These are phyloP conservation scores for Fusarium redolens DNA, from an alignment of 2,329 filamentous ascomycete species.

Conservation along the genomic window DNA sequence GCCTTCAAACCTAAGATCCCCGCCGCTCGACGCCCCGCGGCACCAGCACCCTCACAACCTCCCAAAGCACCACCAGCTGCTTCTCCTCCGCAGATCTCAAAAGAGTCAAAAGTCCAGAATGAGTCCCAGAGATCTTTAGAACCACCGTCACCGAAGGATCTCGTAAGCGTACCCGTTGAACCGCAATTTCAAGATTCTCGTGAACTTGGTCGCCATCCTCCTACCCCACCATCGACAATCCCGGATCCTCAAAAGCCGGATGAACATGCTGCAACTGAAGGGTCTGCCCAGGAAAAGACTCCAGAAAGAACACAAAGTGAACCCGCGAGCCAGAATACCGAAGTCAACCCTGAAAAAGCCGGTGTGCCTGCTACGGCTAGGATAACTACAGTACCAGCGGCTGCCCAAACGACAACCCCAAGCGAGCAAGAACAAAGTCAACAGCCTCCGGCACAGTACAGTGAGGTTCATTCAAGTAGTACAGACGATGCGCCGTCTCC, in stretches of 20 bases:
- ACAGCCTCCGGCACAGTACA: not conserved
- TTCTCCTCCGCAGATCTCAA: conserved; percentile 21
- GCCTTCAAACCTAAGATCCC: conserved; percentile 79
- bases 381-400: not conserved
- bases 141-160: not conserved
- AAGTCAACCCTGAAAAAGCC: not conserved
- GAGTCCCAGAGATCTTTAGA: conserved; percentile 5
- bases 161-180: not conserved
- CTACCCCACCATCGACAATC: conserved; percentile 40
- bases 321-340: not conserved
- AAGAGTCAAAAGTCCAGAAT: conserved; percentile 26
- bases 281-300: not conserved
- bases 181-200: conserved; percentile 19
- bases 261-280: not conserved
- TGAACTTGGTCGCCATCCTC: conserved; percentile 29
- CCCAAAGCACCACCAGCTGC: conserved; percentile 30
- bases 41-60: conserved; percentile 47
- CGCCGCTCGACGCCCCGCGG: conserved; percentile 61
- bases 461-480: not conserved
- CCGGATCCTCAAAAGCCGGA: conserved; percentile 31
- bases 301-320: not conserved
- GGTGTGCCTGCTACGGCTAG: not conserved
- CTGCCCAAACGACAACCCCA: conserved; percentile 6
- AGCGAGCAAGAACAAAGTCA: conserved; percentile 16
- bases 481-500: not conserved